Percentiles rank a stretch among this genome's conserved stretches.
Conservation (phyloP, 2,329 filamentous ascomycete species). For the Aspergillus thermomutatus region DNA sequence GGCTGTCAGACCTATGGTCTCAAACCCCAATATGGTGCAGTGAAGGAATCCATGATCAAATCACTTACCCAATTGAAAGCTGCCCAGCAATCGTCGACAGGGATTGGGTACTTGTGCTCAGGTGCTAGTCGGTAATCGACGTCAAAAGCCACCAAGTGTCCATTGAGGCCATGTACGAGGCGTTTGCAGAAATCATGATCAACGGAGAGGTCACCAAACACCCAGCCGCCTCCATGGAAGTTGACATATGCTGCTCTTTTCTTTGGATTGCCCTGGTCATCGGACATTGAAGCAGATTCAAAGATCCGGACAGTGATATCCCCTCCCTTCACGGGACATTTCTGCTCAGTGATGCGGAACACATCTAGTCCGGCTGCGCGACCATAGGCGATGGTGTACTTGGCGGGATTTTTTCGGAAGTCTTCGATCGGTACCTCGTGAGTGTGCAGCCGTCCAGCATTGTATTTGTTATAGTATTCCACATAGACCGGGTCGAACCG, state of each 20-base stretch:
- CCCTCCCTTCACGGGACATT: conserved; percentile 37
- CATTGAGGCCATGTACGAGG: conserved; percentile 35
- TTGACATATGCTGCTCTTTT: conserved; percentile 42
- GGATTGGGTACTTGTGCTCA: conserved; percentile 37
- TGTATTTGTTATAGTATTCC: conserved; percentile 43
- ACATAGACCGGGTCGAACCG: conserved; percentile 42
- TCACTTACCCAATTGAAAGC: conserved; percentile 38
- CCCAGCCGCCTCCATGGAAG: conserved; percentile 43
- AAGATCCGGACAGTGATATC: conserved; percentile 42
- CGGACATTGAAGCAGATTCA: conserved; percentile 27
- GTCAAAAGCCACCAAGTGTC: conserved; percentile 42
- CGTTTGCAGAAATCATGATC: conserved; percentile 44
- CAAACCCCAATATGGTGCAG: not conserved
- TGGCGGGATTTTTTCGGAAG: conserved; percentile 38
- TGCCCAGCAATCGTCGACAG: conserved; percentile 39
- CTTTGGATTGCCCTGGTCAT: conserved; percentile 23
- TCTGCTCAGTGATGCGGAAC: conserved; percentile 39
- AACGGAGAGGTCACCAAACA: conserved; percentile 38
- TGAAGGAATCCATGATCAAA: not conserved
- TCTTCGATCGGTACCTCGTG: conserved; percentile 42
- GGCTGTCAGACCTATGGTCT: not conserved
- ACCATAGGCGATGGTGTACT: conserved; percentile 39
- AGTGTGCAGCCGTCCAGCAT: conserved; percentile 39
- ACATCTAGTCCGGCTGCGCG: conserved; percentile 35
- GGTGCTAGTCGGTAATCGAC: conserved; percentile 44